Conservation (phyloP, 108 stramenopile species). For the Cylindrotheca closterium region DNA sequence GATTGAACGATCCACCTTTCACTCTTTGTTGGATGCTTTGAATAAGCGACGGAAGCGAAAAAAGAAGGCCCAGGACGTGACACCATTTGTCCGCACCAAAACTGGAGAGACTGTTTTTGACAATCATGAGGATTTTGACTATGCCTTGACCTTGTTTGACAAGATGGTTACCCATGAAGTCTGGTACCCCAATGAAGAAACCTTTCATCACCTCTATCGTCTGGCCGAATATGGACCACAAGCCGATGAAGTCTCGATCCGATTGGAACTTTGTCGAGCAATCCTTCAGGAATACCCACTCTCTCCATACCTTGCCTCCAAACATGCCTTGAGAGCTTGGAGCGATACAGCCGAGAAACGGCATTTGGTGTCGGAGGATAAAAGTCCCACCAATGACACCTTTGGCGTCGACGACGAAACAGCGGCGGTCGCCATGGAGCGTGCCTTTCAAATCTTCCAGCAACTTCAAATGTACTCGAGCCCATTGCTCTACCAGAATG, state of each 20-base stretch:
- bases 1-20: constrained; percentile 21
- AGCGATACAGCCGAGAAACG: background rate
- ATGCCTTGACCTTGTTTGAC: constrained; percentile 18
- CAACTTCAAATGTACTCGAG: background rate
- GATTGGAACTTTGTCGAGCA: constrained; percentile 19
- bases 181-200: constrained; percentile 30
- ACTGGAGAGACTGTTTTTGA: background rate
- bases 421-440: background rate
- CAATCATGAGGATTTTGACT: constrained; percentile 13
- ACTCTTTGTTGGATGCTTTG: constrained; percentile 13
- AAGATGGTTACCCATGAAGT: constrained; percentile 13
- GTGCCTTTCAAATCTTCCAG: background rate
- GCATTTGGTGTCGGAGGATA: no score
- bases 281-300: constrained; percentile 2
- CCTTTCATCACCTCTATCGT: constrained; percentile 14
- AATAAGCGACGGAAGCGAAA: background rate
- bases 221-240: constrained; percentile 16
- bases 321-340: constrained; percentile 25
- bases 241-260: constrained; percentile 12
- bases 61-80: background rate
- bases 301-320: constrained; percentile 6
- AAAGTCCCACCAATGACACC: background rate
- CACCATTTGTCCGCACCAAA: background rate
- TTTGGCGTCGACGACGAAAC: background rate
- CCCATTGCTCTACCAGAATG: background rate